Conservation (phyloP, 1,139 yeast genomes). For the Geotrichum aggregatum region DNA sequence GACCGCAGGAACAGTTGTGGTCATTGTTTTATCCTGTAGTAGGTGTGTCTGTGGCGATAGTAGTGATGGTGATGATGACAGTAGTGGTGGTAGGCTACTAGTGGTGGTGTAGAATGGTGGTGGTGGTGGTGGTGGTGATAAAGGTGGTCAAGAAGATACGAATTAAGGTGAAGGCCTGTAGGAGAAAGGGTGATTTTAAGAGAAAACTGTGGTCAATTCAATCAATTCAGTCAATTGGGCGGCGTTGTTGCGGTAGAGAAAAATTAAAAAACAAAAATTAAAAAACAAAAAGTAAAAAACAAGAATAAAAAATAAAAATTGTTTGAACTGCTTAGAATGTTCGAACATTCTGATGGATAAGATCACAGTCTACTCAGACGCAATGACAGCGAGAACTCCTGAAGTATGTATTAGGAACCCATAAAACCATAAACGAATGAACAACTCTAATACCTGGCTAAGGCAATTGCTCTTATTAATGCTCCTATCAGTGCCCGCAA, state of each 20-base stretch:
- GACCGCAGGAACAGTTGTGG: slow-evolving; percentile 87
- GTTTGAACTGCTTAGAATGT: too few relatives aligned
- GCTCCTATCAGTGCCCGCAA: too few relatives aligned
- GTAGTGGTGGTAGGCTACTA: neutral
- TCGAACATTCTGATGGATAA: too few relatives aligned
- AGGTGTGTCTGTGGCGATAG: neutral
- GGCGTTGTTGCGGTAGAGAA: too few relatives aligned
- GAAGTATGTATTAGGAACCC: too few relatives aligned
- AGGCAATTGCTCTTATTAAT: too few relatives aligned
- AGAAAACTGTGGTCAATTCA: neutral
- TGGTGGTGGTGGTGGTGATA: slow-evolving; percentile 5
- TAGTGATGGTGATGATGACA: neutral
- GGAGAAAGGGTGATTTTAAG: neutral
- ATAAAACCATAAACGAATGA: too few relatives aligned
- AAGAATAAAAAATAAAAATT: neutral
- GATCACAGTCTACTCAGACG: too few relatives aligned
- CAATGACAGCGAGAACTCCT: too few relatives aligned
- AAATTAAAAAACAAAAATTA: neutral
- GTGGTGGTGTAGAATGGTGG: neutral
- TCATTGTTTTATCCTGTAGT: slow-evolving; percentile 51
- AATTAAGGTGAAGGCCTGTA: neutral
- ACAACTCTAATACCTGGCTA: too few relatives aligned
- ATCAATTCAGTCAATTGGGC: neutral
- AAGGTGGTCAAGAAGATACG: neutral
- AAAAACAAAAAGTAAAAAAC: neutral